Evolutionary conservation across 495 filamentous ascomycete species (phyloP), one percentile per base, ranked within the genome.

Genomic region (Immersiella caudata): DNA sequence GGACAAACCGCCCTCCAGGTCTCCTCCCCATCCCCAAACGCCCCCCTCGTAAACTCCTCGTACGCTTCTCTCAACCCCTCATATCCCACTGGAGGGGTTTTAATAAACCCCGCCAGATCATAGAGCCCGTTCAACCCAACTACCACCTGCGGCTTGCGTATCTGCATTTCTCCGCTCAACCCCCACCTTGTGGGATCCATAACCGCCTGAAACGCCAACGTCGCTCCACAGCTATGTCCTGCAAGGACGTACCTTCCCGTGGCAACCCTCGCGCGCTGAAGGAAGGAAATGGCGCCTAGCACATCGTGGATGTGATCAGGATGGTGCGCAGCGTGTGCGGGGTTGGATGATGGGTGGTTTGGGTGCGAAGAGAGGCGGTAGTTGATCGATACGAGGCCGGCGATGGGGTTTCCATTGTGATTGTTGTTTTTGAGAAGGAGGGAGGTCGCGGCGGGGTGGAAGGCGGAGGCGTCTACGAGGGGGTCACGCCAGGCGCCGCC

Each of bases 401-500:
- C 81, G 56, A 94, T 8, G 51, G 27, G 9, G 16, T 18, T 40
- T 2, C 46, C 16, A 51, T 8, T 20, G n/a, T 18, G 27, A 49
- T 22, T 18, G 46, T 27, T 24, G 51, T 20, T 18, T 9, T 25
- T 20, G 7, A 24, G 62, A 18, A 77, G 67, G 46, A 74, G 61
- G 35, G 60, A 27, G 20, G 20, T 6, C 26, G 70, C 73, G 22
- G 73, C 55, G 3, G 68, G 12, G 27, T 58, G 27, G 61, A 76
- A 73, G 67, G 90, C 86, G 27, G 78, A 64, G 7, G 79, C 67
- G 20, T 85, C 77, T 61, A 82, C 85, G 22, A 88, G 76, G 56
- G 93, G 93, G 73, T 96, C 93, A 65, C 91, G 86, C 91, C 92
- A 97, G 72, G 90, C 93, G 72, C 93, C 93, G 71, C 94, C 93